Base-by-base conservation (phyloP, 139 green algal genomes). In the Gonium pectorale region DNA sequence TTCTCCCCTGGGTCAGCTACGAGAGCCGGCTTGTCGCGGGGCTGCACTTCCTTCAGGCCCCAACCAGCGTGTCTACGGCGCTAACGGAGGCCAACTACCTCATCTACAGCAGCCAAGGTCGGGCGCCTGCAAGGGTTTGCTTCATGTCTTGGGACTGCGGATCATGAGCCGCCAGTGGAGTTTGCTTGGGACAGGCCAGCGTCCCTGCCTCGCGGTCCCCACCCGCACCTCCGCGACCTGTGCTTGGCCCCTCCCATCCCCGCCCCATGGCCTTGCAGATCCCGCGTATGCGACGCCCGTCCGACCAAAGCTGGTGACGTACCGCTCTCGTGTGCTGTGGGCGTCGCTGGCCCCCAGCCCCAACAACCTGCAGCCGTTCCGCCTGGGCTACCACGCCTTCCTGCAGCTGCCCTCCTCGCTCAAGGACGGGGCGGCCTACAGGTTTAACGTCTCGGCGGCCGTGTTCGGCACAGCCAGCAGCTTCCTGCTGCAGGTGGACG, bases 301-400 rank as follows among this genome's bases (percentile, higher is more conserved):
- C 2, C 13, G 2, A 3, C 66, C 66, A 3, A n/a, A 11, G 3
- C 40, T n/a, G 5, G 67, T 79, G 17, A 71, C 67, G 11, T 86
- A 86, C 66, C 67, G 80, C 27, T 86, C 66, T 21, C 67, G 78
- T 0, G 41, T 85, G 6, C 44, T 85, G 44, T 85, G 75, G 17
- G 37, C 46, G 21, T 21, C 38, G 17, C 66, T 79, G 37, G 8
- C 1, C 29, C 21, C 67, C 15, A 71, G 2, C 66, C 4, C 35
- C 80, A 79, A 79, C 67, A 51, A 79, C 51, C 52, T 62, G 2
- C 2, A 70, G 29, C 67, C 66, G 5, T 19, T 79, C 43, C 49
- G 67, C 59, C 51, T 56, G 38, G 80, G 67, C 46, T 37, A 86
- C 66, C 80, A 86, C 43, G 67, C 35, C 66, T 86, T 79, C 44